Percentiles rank a stretch among this genome's conserved stretches.
Evolutionary conservation across 2,329 filamentous ascomycete genomes (phyloP).

Genomic region (Hysterium pulicare): DNA sequence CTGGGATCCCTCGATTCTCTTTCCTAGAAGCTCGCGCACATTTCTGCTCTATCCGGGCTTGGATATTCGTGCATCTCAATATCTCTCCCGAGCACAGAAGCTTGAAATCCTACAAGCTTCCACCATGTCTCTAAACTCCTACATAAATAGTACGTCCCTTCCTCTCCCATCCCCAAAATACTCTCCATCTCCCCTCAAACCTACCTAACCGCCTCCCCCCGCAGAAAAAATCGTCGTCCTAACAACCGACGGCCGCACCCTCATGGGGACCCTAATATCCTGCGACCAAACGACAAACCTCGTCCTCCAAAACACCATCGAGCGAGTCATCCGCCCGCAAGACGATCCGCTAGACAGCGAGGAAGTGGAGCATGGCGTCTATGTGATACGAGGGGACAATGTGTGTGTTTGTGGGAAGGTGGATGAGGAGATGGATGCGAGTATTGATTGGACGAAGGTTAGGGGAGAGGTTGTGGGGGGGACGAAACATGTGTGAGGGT

Average conservation of each 20-base stretch:
- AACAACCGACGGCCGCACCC: constrained; percentile 84
- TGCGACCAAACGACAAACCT: constrained; percentile 93
- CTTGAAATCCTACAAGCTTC: not conserved
- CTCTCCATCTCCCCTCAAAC: not conserved
- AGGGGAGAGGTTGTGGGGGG: constrained; percentile 78
- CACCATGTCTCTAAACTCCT: constrained; percentile 52
- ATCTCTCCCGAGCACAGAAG: not conserved
- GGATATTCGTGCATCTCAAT: not conserved
- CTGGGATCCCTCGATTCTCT: not conserved
- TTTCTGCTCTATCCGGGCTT: not conserved
- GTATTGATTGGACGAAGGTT: constrained; percentile 91
- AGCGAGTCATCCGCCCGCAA: constrained; percentile 82
- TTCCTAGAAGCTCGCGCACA: not conserved
- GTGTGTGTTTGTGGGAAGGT: constrained; percentile 87
- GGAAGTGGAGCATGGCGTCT: constrained; percentile 80
- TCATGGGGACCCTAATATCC: constrained; percentile 71
- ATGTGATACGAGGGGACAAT: constrained; percentile 90
- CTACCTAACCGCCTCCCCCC: constrained; percentile 11
- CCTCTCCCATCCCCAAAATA: too few species aligned
- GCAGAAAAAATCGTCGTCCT: constrained; percentile 88
- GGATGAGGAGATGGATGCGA: constrained; percentile 82
- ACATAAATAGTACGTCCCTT: constrained; percentile 55
- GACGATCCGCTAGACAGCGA: constrained; percentile 80
- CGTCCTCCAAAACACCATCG: constrained; percentile 76
- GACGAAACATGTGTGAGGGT: constrained; percentile 71